Conservation (phyloP, 1,284 basidiomycete genomes). For the Moniliophthora roreri region DNA sequence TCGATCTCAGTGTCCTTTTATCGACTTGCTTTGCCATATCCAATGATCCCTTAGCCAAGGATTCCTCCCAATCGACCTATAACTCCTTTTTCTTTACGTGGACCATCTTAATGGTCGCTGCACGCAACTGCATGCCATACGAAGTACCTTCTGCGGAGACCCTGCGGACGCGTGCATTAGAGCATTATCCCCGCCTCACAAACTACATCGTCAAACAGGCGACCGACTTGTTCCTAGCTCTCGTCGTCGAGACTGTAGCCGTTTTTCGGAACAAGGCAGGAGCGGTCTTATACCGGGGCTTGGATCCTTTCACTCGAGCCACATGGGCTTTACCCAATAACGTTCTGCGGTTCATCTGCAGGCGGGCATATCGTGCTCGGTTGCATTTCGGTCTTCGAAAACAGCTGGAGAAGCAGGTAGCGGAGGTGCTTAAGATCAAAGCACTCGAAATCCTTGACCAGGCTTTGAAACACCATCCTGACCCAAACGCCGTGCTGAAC, state of each 20-base stretch:
- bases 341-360: too few species aligned
- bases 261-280: too few species aligned
- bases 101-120: conserved; percentile 5
- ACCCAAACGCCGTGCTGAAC: background rate
- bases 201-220: background rate
- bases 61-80: background rate
- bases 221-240: too few species aligned
- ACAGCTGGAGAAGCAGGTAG: too few species aligned
- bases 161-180: background rate
- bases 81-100: conserved; percentile 9
- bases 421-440: background rate
- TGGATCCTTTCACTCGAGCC: too few species aligned
- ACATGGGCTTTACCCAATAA: too few species aligned
- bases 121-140: background rate
- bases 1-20: background rate
- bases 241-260: too few species aligned
- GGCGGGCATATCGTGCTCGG: too few species aligned
- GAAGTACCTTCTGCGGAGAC: background rate
- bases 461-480: background rate
- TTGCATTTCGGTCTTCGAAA: too few species aligned
- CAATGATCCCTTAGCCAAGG: background rate
- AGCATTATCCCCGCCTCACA: background rate
- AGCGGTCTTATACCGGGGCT: too few species aligned
- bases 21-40: conserved; percentile 2
- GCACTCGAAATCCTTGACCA: background rate